Conservation (phyloP, 306 rosid genomes). For the Datisca glomerata region DNA sequence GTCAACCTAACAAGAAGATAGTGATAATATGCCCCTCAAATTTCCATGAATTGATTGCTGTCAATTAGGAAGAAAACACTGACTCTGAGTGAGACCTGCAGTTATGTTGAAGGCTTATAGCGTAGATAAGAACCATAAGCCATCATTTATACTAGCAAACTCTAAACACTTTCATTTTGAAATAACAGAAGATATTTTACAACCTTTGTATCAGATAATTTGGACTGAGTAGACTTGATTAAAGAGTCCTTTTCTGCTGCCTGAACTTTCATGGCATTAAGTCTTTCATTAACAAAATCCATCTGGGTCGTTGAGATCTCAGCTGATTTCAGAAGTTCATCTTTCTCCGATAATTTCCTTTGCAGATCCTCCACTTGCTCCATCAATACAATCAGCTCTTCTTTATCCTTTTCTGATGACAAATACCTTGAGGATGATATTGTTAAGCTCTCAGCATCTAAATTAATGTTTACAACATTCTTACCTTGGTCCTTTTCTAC, state of each 20-base stretch:
- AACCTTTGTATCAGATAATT: slow-evolving; percentile 85
- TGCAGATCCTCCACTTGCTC: slow-evolving; percentile 72
- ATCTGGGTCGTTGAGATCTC: slow-evolving; percentile 55
- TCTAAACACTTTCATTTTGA: too few species aligned
- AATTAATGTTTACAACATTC: slow-evolving; percentile 20
- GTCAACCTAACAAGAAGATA: too few species aligned
- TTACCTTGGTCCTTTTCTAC: slow-evolving; percentile 48
- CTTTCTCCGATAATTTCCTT: slow-evolving; percentile 55
- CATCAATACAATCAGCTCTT: slow-evolving; percentile 51
- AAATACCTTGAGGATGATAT: slow-evolving; percentile 44
- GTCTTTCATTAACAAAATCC: slow-evolving; percentile 33
- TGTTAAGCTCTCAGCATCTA: slow-evolving; percentile 40
- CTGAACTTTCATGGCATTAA: slow-evolving; percentile 54
- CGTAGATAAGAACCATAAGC: too few species aligned
- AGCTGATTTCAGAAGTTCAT: slow-evolving; percentile 57
- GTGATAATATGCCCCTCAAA: too few species aligned
- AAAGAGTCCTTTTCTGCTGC: slow-evolving; percentile 54
- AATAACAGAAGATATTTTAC: too few species aligned
- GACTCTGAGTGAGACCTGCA: too few species aligned
- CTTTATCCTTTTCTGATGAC: slow-evolving; percentile 51
- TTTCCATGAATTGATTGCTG: too few species aligned
- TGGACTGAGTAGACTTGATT: slow-evolving; percentile 49
- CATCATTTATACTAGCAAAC: too few species aligned
- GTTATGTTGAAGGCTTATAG: too few species aligned
- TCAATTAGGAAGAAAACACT: too few species aligned